Evolutionary conservation across 345 rosid genomes (phyloP).

Genomic region (Triadica sebifera): DNA sequence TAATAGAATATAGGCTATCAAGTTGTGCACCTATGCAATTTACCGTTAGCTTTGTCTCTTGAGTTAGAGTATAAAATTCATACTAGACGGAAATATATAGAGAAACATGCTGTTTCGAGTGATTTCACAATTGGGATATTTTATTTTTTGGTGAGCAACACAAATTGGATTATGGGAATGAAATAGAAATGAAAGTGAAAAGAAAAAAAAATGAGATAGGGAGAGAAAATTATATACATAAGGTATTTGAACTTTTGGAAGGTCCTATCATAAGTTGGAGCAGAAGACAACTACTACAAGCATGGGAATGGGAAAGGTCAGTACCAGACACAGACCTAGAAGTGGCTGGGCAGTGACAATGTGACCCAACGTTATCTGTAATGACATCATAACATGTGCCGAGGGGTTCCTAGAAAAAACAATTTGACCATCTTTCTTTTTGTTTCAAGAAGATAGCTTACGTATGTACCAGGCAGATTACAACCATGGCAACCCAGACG

Average conservation of each 20-base stretch:
- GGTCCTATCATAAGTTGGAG: background rate
- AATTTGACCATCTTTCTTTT: background rate
- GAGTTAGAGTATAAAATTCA: too few relatives aligned
- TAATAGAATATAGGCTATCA: too few relatives aligned
- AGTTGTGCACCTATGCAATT: background rate
- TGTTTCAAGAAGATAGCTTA: background rate
- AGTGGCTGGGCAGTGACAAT: background rate
- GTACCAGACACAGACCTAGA: background rate
- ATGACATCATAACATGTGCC: background rate
- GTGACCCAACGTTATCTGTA: background rate
- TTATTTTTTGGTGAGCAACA: too few relatives aligned
- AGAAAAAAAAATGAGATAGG: too few relatives aligned
- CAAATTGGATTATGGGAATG: too few relatives aligned
- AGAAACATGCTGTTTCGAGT: too few relatives aligned
- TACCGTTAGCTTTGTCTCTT: too few relatives aligned
- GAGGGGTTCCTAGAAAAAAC: background rate
- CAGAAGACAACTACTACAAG: background rate
- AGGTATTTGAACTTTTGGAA: too few relatives aligned
- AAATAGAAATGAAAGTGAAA: too few relatives aligned
- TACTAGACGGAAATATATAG: too few relatives aligned
- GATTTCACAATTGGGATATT: too few relatives aligned
- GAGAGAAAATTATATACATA: too few relatives aligned
- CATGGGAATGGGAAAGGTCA: background rate
- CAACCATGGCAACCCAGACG: background rate
- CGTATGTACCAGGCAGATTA: background rate